A percentile compares a stretch with the other conserved stretches of the same genome.
phyloP scores from a whole-genome alignment of 2,329 filamentous ascomycete species.

The Aspergillus viridinutans region DNA sequence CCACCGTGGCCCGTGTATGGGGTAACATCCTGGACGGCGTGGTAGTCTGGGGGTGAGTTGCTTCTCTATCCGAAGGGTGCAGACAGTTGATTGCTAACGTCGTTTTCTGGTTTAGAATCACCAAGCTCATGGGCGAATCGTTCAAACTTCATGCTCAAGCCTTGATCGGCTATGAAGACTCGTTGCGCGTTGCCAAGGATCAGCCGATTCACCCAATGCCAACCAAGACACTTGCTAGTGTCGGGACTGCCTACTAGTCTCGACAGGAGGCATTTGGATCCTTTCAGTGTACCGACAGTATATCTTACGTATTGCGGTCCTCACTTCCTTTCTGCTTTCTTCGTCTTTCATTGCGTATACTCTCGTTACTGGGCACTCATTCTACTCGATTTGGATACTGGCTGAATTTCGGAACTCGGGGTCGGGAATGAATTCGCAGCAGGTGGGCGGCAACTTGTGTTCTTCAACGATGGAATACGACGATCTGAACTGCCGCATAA shows the following conservation, averaged over 20 bases:
- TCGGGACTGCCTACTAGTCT: conserved; percentile 40
- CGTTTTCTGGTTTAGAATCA: conserved; percentile 32
- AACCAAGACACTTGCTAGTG: conserved; percentile 41
- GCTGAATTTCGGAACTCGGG: conserved; percentile 29
- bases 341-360: conserved; percentile 25
- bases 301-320: conserved; percentile 12
- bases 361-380: conserved; percentile 30
- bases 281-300: conserved; percentile 15
- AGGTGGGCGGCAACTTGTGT: conserved; percentile 32
- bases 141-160: conserved; percentile 97
- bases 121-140: conserved; percentile 91
- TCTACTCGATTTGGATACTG: conserved; percentile 39
- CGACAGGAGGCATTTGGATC: not conserved
- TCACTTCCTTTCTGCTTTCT: conserved; percentile 19
- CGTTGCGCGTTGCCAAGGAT: conserved; percentile 37
- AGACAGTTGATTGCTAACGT: conserved; percentile 41
- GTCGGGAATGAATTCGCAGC: conserved; percentile 35
- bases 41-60: conserved; percentile 95
- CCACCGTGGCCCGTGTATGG: conserved; percentile 93
- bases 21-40: conserved; percentile 98
- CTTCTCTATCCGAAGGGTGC: conserved; percentile 11
- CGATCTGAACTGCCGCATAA: conserved; percentile 27
- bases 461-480: conserved; percentile 28
- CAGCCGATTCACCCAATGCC: conserved; percentile 42
- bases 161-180: conserved; percentile 86